Base-by-base conservation (phyloP, 2,329 filamentous ascomycete species). In the Bipolaris oryzae region DNA sequence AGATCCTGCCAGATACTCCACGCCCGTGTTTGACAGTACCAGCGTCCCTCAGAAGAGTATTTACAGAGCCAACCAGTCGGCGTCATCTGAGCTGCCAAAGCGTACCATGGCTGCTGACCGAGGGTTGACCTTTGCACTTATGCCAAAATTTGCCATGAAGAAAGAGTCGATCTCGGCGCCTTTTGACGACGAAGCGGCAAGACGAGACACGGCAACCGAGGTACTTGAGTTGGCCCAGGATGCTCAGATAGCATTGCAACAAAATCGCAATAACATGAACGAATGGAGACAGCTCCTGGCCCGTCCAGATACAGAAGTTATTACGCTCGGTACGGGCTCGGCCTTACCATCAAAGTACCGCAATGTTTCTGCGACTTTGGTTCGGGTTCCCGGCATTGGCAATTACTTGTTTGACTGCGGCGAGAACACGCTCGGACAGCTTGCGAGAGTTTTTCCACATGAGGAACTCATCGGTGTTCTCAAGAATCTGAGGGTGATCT, bases 401-500 rank as follows among this genome's bases (percentile, higher is more conserved):
- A 92, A 86, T 73, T 96, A 96, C 71, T 81, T 99, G 0, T 85
- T 99, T 55, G 95, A 99, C 76, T 91, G 88, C 65, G 95, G 95
- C 55, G 95, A 99, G 76, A 92, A 92, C 69, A 97, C 95, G 0
- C 79, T 98, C 7, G 94, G 94, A 10, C 93, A 97, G 74, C 79
- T 99, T 37, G 86, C 86, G 55, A 89, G 95, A 48, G 81, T 90
- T 0, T 94, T 90, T 68, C 82, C 84, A 5, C 79, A 82, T 0
- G 81, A 86, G 4, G 84, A 91, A 62, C 79, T 94, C 3, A 80
- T 80, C 25, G 81, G 87, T n/a, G 82, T 96, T 11, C 80, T 99
- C n/a, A 83, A 81, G 57, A 87, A 96, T 61, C 81, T 99, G 41
- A 89, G 88, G 51, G 85, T 87, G 64, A 88, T 99, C 61, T 96